Evolutionary conservation across 805 yeast species (phyloP), one percentile per base, ranked within the genome.

Genomic region (Sugiyamaella chiloensis): DNA sequence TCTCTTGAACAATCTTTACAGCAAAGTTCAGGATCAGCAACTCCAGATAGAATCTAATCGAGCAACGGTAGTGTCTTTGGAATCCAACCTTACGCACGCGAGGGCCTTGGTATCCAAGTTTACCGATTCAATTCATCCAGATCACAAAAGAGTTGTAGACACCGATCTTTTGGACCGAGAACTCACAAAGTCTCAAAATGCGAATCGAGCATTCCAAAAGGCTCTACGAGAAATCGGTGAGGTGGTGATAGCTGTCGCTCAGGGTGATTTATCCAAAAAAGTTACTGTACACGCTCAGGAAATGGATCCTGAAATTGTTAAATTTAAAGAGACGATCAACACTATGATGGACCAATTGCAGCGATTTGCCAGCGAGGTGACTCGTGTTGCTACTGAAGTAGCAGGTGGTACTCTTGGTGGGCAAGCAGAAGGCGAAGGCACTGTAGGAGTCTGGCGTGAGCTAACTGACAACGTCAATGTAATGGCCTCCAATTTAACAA

Each of bases 371-470:
- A 75, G 76, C 46, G 93, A 86, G 63, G 93, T 87, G 35, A 84
- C 89, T 30, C 80, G 87, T 51, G 86, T 87, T 21, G 93, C 96
- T 31, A 86, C 90, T 14, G 95, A 87, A 57, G 96, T 87, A 17
- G 91, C 95, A 24, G 85, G 86, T 58, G 96, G 96, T 56, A 86
- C 86, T 53, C 73, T 87, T 34, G 96, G 96, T 56, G 96, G 96
- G 31, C 93, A 85, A 61, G 95, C 91, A 34, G 85, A 83, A 53
- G 83, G 82, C 52, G 83, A 81, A 45, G 91, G 90, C n/a, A 80
- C 90, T 0, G 87, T 82, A 6, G 96, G 96, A 44, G 85, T 86
- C 41, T 87, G 96, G 96, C 80, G 85, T 59, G 89, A 84, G 60
- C 73, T 87, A 35, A 83, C 95, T 5, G 95, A 87, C 63, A 87